Evolutionary conservation across 257 asterid genomes (phyloP).

Genomic region (Solanum megistacrolobum): DNA sequence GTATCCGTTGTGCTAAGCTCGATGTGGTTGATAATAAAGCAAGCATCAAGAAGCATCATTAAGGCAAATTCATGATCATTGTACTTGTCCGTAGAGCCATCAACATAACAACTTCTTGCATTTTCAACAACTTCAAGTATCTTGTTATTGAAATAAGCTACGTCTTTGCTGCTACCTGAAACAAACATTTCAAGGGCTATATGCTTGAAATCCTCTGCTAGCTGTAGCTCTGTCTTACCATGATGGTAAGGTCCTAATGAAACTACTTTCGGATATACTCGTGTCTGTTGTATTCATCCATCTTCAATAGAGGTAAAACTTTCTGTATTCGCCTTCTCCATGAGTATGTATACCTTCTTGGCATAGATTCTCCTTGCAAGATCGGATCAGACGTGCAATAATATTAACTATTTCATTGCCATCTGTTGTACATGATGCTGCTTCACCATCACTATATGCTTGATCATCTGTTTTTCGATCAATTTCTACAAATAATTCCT

Average conservation of each 20-base stretch:
- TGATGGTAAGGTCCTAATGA: slow-evolving; percentile 18
- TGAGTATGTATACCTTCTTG: neutral
- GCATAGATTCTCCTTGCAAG: neutral
- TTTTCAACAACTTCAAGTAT: neutral
- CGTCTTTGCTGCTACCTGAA: neutral
- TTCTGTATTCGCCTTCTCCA: slow-evolving; percentile 1
- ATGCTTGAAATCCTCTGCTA: neutral
- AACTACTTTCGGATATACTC: slow-evolving; percentile 2
- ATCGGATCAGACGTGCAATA: neutral
- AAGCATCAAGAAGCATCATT: neutral
- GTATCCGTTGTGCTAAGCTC: neutral
- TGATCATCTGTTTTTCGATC: neutral
- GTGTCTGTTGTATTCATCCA: neutral
- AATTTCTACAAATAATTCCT: neutral
- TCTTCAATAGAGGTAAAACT: neutral
- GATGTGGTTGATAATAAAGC: neutral
- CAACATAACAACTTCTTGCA: neutral
- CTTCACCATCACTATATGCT: neutral
- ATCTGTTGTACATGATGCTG: neutral
- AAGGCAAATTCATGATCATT: neutral
- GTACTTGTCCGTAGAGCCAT: neutral
- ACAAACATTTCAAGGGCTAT: neutral
- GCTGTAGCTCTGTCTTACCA: neutral
- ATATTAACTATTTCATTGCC: neutral
- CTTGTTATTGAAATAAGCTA: neutral